phyloP scores from a whole-genome alignment of 1,139 yeast species.

The Sugiyamaella xylanicola region DNA sequence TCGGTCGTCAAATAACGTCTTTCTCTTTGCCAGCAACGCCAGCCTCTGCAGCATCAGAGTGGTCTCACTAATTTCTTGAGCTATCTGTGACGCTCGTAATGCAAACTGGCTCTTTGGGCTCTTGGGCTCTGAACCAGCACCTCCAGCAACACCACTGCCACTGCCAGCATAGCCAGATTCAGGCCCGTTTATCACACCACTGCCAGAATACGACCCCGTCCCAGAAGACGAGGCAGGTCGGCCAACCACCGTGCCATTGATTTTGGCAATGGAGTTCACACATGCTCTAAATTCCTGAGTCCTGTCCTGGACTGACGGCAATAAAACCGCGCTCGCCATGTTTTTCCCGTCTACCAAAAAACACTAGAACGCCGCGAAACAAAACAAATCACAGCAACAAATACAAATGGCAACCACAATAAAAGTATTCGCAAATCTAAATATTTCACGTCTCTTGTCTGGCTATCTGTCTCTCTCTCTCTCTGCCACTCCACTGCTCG shows the following conservation, averaged over 20 bases:
- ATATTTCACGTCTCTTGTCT: too few species aligned
- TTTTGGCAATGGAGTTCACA: slow-evolving; percentile 66
- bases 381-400: background rate
- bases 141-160: slow-evolving; percentile 18
- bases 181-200: slow-evolving; percentile 23
- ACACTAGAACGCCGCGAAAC: background rate
- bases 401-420: too few species aligned
- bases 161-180: background rate
- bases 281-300: slow-evolving; percentile 87
- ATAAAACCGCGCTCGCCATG: slow-evolving; percentile 7
- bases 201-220: slow-evolving; percentile 26
- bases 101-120: slow-evolving; percentile 63
- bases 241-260: slow-evolving; percentile 46
- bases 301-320: slow-evolving; percentile 61
- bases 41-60: slow-evolving; percentile 79
- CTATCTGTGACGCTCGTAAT: slow-evolving; percentile 76
- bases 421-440: too few species aligned
- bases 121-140: slow-evolving; percentile 35
- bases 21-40: slow-evolving; percentile 80
- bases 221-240: background rate
- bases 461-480: background rate
- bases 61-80: slow-evolving; percentile 87
- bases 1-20: slow-evolving; percentile 92
- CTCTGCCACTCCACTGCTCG: too few species aligned
- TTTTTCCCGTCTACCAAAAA: background rate